phyloP scores from a whole-genome alignment of 2,329 filamentous ascomycete genomes.

The Ceratocystis smalleyi region DNA sequence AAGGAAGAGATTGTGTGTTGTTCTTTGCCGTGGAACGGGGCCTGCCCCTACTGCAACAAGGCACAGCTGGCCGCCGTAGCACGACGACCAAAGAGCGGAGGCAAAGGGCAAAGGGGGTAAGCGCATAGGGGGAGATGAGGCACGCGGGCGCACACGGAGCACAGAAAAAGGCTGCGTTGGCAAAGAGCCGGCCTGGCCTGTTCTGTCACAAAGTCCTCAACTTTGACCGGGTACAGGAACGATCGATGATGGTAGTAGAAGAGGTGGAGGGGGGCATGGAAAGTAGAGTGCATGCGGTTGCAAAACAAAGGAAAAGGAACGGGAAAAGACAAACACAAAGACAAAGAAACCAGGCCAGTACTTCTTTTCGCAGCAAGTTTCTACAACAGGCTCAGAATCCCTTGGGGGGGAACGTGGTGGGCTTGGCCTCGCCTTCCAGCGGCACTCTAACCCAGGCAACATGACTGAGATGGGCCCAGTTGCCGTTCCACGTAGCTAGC shows the following conservation, averaged over 20 bases:
- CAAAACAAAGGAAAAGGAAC: neutral
- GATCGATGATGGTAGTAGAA: neutral
- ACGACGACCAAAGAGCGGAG: neutral
- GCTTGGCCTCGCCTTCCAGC: constrained; percentile 45
- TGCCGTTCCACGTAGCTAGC: constrained; percentile 62
- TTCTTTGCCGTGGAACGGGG: neutral
- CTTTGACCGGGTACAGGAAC: neutral
- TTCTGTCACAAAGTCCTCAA: neutral
- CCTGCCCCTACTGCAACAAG: neutral
- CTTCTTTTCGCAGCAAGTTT: neutral
- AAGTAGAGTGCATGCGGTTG: neutral
- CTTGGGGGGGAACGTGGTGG: constrained; percentile 62
- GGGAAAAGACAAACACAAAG: neutral
- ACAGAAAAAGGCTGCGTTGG: neutral
- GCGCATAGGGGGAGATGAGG: neutral
- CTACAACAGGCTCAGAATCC: constrained; percentile 4
- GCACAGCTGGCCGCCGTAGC: neutral
- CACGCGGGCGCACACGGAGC: neutral
- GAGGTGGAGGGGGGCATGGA: neutral
- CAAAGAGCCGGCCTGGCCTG: neutral
- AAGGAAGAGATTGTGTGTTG: neutral
- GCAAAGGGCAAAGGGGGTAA: neutral
- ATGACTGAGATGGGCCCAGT: constrained; percentile 65
- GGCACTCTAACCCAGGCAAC: constrained; percentile 64
- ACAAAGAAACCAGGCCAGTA: neutral